phyloP scores from a whole-genome alignment of 148 eudicot species.

The Mesembryanthemum crystallinum region DNA sequence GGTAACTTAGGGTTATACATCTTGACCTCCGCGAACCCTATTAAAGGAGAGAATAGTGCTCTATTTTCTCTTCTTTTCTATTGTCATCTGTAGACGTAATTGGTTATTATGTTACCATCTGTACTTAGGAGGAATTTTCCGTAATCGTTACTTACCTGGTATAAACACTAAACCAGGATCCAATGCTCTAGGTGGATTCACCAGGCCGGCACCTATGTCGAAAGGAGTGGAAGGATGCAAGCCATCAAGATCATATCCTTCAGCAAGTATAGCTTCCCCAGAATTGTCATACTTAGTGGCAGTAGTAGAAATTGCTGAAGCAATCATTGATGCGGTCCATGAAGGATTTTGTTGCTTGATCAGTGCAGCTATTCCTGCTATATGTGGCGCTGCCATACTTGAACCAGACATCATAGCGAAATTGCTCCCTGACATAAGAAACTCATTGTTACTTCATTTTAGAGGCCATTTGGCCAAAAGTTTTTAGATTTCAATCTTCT shows the following conservation, averaged over 20 bases:
- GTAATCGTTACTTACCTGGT: constrained; percentile 38
- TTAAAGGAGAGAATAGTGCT: no score
- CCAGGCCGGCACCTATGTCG: constrained; percentile 78
- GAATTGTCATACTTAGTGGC: constrained; percentile 53
- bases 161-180: constrained; percentile 75
- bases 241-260: constrained; percentile 50
- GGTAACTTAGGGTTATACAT: no score
- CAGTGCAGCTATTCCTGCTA: constrained; percentile 88
- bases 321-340: constrained; percentile 87
- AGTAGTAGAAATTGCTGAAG: constrained; percentile 87
- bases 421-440: constrained; percentile 41
- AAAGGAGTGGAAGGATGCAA: constrained; percentile 68
- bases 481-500: no score
- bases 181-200: constrained; percentile 52
- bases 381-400: constrained; percentile 93
- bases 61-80: no score
- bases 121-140: background rate
- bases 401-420: constrained; percentile 82
- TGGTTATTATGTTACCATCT: background rate
- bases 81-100: background rate
- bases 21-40: no score
- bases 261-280: constrained; percentile 65
- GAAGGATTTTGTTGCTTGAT: constrained; percentile 69
- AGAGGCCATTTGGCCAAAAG: no score
- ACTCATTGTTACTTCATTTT: background rate